Base-by-base conservation (phyloP, 1,284 basidiomycete genomes). In the Quambalaria eucalypti region DNA sequence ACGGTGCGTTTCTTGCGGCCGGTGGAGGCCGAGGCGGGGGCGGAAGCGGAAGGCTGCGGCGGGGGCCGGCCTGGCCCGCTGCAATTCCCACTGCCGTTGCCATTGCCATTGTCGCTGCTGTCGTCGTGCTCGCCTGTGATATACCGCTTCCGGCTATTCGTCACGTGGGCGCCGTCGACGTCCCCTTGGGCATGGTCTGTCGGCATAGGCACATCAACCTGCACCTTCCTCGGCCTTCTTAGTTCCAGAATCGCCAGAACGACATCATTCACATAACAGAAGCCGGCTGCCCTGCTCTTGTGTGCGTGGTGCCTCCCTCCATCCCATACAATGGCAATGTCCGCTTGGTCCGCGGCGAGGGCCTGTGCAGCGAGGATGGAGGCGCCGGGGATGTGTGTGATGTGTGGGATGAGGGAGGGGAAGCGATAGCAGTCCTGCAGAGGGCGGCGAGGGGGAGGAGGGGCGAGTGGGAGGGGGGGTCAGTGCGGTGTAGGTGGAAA, bases 191-290 rank as follows among this genome's bases (percentile, higher is more conserved):
- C n/a, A n/a, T n/a, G n/a, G n/a, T n/a, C n/a, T n/a, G n/a, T n/a
- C n/a, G n/a, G n/a, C n/a, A n/a, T n/a, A n/a, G n/a, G n/a, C 36
- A n/a, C 36, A 3, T 39, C 36, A 39, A 39, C 36, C 12, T 12
- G 16, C 25, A 46, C 25, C 42, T 46, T 46, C 4, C 52, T 44
- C 38, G 48, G 50, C 39, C 48, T 49, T 26, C 59, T 54, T 1
- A 76, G 59, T 54, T 72, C 70, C 28, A 67, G 62, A 36, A 92
- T 83, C 0, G 87, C 86, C 0, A 96, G 81, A 2, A 90, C 83
- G 52, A 86, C 85, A 73, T 96, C 92, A 3, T 90, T 88, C 28
- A 95, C 85, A 73, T 95, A 96, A 78, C 91, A 96, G 77, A 90
- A 96, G 0, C 91, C 92, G 2, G 58, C 42, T 14, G 42, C 42